Percentiles rank a stretch among this genome's conserved stretches.
Evolutionary conservation across 345 rosid genomes (phyloP).

Genomic region (Citrus mangshanensis): DNA sequence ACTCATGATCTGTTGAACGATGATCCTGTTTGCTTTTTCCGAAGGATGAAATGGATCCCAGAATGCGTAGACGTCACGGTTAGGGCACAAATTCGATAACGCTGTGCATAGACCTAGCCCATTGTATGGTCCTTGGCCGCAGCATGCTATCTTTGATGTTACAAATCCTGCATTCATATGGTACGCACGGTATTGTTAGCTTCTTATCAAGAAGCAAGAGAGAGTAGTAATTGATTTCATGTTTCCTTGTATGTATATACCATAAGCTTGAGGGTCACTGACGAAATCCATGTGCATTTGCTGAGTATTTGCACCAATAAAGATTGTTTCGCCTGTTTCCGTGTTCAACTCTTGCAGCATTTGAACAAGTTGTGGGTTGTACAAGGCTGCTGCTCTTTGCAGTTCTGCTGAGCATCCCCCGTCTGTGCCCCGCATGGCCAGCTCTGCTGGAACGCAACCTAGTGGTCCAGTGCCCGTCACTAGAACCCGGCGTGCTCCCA

Average conservation of each 20-base stretch:
- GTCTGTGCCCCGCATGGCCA: slow-evolving; percentile 28
- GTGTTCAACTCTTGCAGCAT: slow-evolving; percentile 27
- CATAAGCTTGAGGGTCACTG: slow-evolving; percentile 39
- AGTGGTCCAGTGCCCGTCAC: slow-evolving; percentile 53
- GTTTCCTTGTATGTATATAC: slow-evolving; percentile 17
- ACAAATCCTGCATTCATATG: slow-evolving; percentile 47
- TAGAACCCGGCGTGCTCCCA: slow-evolving; percentile 40
- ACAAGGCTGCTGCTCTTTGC: slow-evolving; percentile 37
- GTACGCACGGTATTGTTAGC: too few species aligned
- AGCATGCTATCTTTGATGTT: slow-evolving; percentile 68
- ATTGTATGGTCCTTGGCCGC: slow-evolving; percentile 82
- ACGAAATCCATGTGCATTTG: slow-evolving; percentile 36
- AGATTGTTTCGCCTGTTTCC: slow-evolving; percentile 19
- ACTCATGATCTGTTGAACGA: slow-evolving; percentile 46
- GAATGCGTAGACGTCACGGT: slow-evolving; percentile 52
- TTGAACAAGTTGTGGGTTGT: slow-evolving; percentile 35
- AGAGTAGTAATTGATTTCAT: too few species aligned
- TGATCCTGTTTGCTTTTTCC: slow-evolving; percentile 63
- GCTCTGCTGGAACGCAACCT: slow-evolving; percentile 48
- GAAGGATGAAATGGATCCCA: slow-evolving; percentile 94
- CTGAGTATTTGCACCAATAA: slow-evolving; percentile 32
- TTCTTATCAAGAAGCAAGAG: too few species aligned
- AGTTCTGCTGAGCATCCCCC: slow-evolving; percentile 40
- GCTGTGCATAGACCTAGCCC: slow-evolving; percentile 74
- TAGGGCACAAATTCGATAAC: slow-evolving; percentile 56